Evolutionary conservation across 139 green algal species (phyloP).

Genomic region (Protoeuglena noctilucae): DNA sequence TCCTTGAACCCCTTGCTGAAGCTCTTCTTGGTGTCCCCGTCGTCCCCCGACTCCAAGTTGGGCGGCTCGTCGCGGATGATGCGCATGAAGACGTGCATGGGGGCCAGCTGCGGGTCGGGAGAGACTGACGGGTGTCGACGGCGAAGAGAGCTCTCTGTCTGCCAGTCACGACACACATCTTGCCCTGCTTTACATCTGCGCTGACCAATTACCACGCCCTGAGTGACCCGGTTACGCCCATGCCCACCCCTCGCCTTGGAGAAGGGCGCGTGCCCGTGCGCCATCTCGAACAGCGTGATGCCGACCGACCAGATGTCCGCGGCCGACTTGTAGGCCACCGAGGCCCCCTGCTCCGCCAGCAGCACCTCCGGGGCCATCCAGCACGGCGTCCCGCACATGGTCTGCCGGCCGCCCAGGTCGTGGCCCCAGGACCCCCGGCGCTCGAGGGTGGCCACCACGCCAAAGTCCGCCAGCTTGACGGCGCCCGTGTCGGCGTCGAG

Average conservation of each 20-base stretch:
- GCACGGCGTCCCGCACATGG: slow-evolving; percentile 70
- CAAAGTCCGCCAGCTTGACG: slow-evolving; percentile 92
- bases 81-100: slow-evolving; percentile 54
- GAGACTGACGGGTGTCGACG: background rate
- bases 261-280: slow-evolving; percentile 95
- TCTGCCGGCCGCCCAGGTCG: slow-evolving; percentile 50
- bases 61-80: slow-evolving; percentile 92
- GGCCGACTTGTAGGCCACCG: slow-evolving; percentile 60
- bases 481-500: slow-evolving; percentile 72
- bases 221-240: background rate
- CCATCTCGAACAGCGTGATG: slow-evolving; percentile 95
- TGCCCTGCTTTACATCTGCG: background rate
- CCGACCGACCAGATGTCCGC: slow-evolving; percentile 99
- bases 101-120: no score
- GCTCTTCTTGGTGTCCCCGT: slow-evolving; percentile 45
- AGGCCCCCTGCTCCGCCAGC: slow-evolving; percentile 71
- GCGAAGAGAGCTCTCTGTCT: background rate
- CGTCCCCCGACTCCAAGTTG: slow-evolving; percentile 52
- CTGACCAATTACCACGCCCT: background rate
- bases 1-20: slow-evolving; percentile 43
- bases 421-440: slow-evolving; percentile 71
- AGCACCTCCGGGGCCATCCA: slow-evolving; percentile 99
- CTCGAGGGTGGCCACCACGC: slow-evolving; percentile 79
- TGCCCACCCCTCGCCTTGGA: slow-evolving; percentile 35
- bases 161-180: background rate